Evolutionary conservation across 2,329 filamentous ascomycete species (phyloP).

Genomic region (Chlorencoelia australis): DNA sequence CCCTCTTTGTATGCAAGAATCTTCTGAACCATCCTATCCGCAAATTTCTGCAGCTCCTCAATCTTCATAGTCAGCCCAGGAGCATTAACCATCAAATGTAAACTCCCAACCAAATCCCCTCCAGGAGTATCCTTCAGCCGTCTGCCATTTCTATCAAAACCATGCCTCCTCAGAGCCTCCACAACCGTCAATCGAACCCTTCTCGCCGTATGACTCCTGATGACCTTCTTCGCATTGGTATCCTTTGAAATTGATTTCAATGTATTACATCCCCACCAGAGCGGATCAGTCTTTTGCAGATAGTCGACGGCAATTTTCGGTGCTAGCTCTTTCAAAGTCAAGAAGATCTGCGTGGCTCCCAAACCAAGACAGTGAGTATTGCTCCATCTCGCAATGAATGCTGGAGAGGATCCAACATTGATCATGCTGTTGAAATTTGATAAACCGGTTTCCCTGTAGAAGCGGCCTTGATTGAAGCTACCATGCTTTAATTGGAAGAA

Average conservation of each 20-base stretch:
- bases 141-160: constrained; percentile 30
- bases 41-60: constrained; percentile 21
- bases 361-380: no score
- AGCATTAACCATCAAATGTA: constrained; percentile 25
- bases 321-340: no score
- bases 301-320: no score
- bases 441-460: no score
- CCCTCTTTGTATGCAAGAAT: no score
- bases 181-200: constrained; percentile 35
- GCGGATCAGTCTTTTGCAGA: constrained; percentile 29
- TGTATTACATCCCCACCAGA: constrained; percentile 42
- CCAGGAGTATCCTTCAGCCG: constrained; percentile 21
- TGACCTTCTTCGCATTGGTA: constrained; percentile 35
- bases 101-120: constrained; percentile 28
- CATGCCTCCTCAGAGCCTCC: constrained; percentile 34
- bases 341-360: no score
- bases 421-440: no score
- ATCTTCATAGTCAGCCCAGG: constrained; percentile 16
- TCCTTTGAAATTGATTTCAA: no score
- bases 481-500: no score
- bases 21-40: constrained; percentile 11
- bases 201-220: constrained; percentile 36
- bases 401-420: no score
- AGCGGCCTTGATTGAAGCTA: no score
- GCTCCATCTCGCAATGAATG: no score